phyloP scores from a whole-genome alignment of 2,329 filamentous ascomycete species.

The Geosmithia putterillii region DNA sequence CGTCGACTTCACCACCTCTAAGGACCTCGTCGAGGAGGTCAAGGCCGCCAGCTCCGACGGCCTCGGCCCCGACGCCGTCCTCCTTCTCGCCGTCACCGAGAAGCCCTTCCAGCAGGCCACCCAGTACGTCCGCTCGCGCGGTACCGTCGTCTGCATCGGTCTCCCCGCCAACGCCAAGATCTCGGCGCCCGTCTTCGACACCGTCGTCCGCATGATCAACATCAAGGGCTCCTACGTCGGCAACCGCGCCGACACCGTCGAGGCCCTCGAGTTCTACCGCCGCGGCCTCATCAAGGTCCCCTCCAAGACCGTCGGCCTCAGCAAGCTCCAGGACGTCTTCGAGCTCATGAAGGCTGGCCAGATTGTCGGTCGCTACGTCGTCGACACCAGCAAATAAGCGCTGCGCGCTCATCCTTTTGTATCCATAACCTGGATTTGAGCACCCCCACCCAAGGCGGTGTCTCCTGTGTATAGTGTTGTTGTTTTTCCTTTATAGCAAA shows the following conservation, averaged over 20 bases:
- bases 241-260: slow-evolving; percentile 75
- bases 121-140: slow-evolving; percentile 72
- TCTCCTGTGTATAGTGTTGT: not conserved
- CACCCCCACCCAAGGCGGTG: not conserved
- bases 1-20: slow-evolving; percentile 67
- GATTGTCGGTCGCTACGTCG: slow-evolving; percentile 68
- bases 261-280: slow-evolving; percentile 83
- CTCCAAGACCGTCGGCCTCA: slow-evolving; percentile 73
- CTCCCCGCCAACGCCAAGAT: slow-evolving; percentile 71
- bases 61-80: slow-evolving; percentile 74
- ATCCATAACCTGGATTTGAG: not conserved
- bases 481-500: slow-evolving; percentile 6
- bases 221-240: slow-evolving; percentile 94
- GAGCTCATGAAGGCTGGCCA: slow-evolving; percentile 58
- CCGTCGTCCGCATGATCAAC: slow-evolving; percentile 77
- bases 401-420: not conserved
- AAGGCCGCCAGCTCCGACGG: slow-evolving; percentile 70
- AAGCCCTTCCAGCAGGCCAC: slow-evolving; percentile 93
- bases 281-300: slow-evolving; percentile 77
- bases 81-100: slow-evolving; percentile 77
- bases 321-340: slow-evolving; percentile 70
- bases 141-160: slow-evolving; percentile 79
- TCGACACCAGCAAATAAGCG: slow-evolving; percentile 56
- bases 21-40: slow-evolving; percentile 74
- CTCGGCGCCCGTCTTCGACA: slow-evolving; percentile 77